Conservation (phyloP, 176 grass and related monocot species). For the Oryza nivara region DNA sequence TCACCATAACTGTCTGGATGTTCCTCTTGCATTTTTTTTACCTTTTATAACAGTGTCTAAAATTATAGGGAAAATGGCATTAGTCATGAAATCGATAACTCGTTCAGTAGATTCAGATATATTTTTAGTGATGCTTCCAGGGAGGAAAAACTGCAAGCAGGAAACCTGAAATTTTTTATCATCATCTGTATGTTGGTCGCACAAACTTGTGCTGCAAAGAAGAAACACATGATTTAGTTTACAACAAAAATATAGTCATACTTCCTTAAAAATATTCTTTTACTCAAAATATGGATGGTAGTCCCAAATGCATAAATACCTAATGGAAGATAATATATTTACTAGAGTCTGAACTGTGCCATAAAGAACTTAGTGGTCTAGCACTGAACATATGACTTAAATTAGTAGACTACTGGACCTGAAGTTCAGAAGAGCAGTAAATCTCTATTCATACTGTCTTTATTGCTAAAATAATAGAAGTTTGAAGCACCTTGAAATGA, state of each 20-base stretch:
- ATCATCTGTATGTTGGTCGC: slow-evolving; percentile 34
- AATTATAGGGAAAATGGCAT: slow-evolving; percentile 55
- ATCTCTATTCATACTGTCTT: slow-evolving; percentile 1
- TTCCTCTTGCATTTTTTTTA: slow-evolving; percentile 43
- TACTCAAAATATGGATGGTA: slow-evolving; percentile 6
- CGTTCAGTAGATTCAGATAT: slow-evolving; percentile 45
- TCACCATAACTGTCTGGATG: slow-evolving; percentile 3
- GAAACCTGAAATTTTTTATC: slow-evolving; percentile 18
- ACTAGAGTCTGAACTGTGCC: neutral
- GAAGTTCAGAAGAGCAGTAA: slow-evolving; percentile 7
- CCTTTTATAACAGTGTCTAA: slow-evolving; percentile 70
- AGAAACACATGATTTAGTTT: slow-evolving; percentile 12
- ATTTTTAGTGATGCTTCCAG: slow-evolving; percentile 36
- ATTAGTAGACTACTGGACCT: neutral
- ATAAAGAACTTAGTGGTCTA: neutral
- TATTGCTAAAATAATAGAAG: slow-evolving; percentile 5
- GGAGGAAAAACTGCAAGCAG: slow-evolving; percentile 62
- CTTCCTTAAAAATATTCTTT: neutral
- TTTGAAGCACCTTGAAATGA: slow-evolving; percentile 47
- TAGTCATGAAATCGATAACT: slow-evolving; percentile 47
- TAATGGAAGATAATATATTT: neutral
- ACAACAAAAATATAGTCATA: neutral
- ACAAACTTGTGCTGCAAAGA: slow-evolving; percentile 56
- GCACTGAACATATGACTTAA: neutral
- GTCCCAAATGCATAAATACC: neutral